phyloP scores from a whole-genome alignment of 2,329 filamentous ascomycete species.

The Cladophialophora chaetospira region DNA sequence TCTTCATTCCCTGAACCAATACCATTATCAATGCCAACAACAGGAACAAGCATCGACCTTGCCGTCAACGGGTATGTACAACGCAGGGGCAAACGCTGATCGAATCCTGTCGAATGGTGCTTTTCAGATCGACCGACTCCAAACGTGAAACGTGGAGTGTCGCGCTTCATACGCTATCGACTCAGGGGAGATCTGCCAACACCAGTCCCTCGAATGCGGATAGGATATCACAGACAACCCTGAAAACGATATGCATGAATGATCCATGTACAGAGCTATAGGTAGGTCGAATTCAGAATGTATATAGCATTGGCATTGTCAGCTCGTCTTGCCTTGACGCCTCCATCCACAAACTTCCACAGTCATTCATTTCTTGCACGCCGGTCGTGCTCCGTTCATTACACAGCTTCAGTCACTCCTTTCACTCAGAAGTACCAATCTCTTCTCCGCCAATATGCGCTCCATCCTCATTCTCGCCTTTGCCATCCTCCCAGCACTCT shows the following conservation, averaged over 20 bases:
- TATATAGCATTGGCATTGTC: neutral
- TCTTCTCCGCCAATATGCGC: constrained; percentile 10
- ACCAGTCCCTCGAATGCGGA: constrained; percentile 25
- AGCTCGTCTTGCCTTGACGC: neutral
- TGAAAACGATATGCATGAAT: constrained; percentile 9
- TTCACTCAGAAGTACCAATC: neutral
- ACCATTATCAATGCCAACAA: neutral
- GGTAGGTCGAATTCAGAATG: neutral
- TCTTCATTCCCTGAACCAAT: neutral
- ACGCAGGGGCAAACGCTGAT: constrained; percentile 12
- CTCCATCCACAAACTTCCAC: neutral
- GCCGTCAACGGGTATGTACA: neutral
- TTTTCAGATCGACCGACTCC: neutral
- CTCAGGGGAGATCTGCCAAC: neutral
- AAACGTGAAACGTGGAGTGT: constrained; percentile 14
- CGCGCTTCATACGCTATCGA: neutral
- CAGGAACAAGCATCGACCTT: neutral
- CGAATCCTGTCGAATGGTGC: constrained; percentile 9
- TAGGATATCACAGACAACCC: constrained; percentile 20
- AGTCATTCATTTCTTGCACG: constrained; percentile 17
- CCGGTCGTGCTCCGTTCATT: constrained; percentile 23
- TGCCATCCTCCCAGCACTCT: constrained; percentile 14
- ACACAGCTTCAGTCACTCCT: neutral
- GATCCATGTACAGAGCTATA: neutral
- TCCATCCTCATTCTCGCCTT: constrained; percentile 8